These are phyloP conservation scores for Pinus taeda DNA, from an alignment of 75 land plant genomes.

Conservation along the genomic window DNA sequence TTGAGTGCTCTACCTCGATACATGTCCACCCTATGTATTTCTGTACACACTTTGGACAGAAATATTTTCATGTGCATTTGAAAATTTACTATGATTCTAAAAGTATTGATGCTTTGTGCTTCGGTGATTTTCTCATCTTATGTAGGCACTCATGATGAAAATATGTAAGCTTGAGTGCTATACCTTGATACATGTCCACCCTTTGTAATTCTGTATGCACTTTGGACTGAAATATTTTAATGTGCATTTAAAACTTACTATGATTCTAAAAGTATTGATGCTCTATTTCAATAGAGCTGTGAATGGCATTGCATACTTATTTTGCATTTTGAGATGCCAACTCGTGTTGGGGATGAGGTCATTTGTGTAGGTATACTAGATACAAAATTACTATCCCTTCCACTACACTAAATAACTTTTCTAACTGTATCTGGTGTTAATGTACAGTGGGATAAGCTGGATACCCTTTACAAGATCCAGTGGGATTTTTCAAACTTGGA, in stretches of 20 bases:
- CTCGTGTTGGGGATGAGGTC: too few relatives aligned
- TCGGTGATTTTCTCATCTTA: too few relatives aligned
- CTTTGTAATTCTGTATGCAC: background rate
- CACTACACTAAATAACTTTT: background rate
- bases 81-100: background rate
- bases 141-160: too few relatives aligned
- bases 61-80: background rate
- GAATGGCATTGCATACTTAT: too few relatives aligned
- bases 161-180: too few relatives aligned
- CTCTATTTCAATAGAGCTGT: too few relatives aligned
- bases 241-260: background rate
- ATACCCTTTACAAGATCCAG: conserved; percentile 55
- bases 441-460: conserved; percentile 91
- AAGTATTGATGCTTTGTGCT: background rate
- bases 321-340: too few relatives aligned
- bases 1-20: background rate
- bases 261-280: background rate
- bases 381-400: background rate
- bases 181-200: background rate
- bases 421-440: too few relatives aligned
- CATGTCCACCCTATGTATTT: background rate
- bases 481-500: conserved; percentile 93
- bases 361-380: too few relatives aligned
- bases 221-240: background rate
- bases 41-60: background rate